Evolutionary conservation across 2,329 filamentous ascomycete genomes (phyloP), one percentile per base, ranked within the genome.

Genomic region (Chalara sp.): DNA sequence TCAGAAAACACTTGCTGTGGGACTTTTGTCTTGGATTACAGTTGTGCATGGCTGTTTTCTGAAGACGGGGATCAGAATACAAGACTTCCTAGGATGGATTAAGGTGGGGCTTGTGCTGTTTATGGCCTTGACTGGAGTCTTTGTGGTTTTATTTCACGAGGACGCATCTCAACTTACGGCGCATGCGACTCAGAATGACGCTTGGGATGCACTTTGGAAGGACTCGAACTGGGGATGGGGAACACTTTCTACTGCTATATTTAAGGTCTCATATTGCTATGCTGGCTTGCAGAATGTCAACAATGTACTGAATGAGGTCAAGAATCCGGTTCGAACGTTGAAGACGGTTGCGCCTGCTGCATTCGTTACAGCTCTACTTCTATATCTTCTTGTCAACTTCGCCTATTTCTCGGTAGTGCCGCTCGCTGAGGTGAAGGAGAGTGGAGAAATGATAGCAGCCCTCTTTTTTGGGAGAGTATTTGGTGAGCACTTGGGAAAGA

Each of bases 201-300:
- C 47, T 0, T 84, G 79, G 75, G 70, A 78, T 13, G 66, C 71
- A 1, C 58, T 86, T 0, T 87, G 82, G 81, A 72, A 78, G 41
- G 80, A 75, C 33, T 85, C 81, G 1, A 79, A 83, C 49, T 87
- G 84, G 83, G 83, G 78, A 59, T 86, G 81, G 75, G 81, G 81
- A 32, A 71, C 79, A 1, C 70, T 88, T n/a, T 67, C 71, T 1
- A 79, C 76, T 0, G 74, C 76, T 0, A 61, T 80, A 5, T 76
- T 79, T 62, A 79, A 80, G 54, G 75, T 80, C 21, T 71, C 78
- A 46, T 79, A 77, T 68, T 76, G 70, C 46, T 81, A 74, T 62
- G 73, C 74, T 30, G 76, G 78, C 33, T 74, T 76, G 63, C 70
- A 69, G 55, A 78, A 76, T 48, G 73, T 75, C 49, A 79, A 79